Percentiles rank a stretch among this genome's conserved stretches.
phyloP scores from a whole-genome alignment of 2,329 filamentous ascomycete genomes.

The Colletotrichum australisinense region DNA sequence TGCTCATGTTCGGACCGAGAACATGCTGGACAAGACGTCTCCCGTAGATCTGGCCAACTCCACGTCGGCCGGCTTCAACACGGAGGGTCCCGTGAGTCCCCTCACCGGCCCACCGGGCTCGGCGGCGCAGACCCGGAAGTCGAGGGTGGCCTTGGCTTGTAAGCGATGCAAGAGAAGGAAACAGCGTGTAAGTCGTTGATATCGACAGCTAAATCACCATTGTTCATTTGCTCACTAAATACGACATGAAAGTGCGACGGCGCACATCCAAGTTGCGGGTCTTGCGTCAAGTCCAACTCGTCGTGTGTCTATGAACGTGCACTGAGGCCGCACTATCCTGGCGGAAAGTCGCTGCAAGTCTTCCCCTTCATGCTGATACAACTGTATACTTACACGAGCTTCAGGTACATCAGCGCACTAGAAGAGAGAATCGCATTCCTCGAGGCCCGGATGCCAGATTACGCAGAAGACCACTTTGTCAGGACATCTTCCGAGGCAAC shows the following conservation, averaged over 20 bases:
- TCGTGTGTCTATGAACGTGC: conserved; percentile 41
- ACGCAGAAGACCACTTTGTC: conserved; percentile 42
- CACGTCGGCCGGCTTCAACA: conserved; percentile 6
- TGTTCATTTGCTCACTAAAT: not conserved
- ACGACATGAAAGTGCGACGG: conserved; percentile 39
- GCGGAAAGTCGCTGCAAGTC: conserved; percentile 41
- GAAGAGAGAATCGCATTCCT: conserved; percentile 45
- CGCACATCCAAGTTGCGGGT: conserved; percentile 40
- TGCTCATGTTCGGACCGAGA: not conserved
- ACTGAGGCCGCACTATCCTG: conserved; percentile 42
- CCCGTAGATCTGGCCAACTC: not conserved
- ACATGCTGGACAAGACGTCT: conserved; percentile 11
- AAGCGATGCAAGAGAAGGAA: conserved; percentile 42
- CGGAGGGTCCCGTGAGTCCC: conserved; percentile 31
- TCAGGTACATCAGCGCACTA: conserved; percentile 41
- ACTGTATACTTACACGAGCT: not conserved
- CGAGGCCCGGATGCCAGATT: conserved; percentile 41
- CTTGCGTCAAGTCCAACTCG: conserved; percentile 38
- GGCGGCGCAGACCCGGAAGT: conserved; percentile 32
- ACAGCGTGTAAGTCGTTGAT: conserved; percentile 36
- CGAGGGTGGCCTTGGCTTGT: conserved; percentile 40
- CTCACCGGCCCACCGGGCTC: not conserved
- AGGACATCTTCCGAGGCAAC: not conserved
- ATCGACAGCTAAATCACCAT: no score
- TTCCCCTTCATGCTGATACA: no score